Evolutionary conservation across 371 early-diverging fungal genomes (phyloP), one percentile per base, ranked within the genome.

Genomic region (Saksenaea oblongispora): DNA sequence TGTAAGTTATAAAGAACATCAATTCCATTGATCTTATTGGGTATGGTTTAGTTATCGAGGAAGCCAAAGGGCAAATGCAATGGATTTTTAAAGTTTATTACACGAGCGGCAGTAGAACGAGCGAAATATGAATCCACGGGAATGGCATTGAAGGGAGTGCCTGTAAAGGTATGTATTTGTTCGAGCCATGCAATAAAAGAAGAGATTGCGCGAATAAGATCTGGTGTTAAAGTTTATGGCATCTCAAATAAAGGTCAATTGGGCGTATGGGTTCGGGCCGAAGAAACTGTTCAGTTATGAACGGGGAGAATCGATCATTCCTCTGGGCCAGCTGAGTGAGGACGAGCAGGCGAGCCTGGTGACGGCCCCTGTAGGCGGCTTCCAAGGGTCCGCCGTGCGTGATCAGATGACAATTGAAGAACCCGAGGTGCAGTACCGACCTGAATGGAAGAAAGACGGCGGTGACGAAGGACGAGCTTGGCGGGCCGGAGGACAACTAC

Each of bases 181-280:
- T 3, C 10, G 14, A 24, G 54, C 14, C 8, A 54, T 5, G 56
- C 13, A 55, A 55, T 26, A 14, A 55, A 17, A 27, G 14, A 26
- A 55, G 18, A 15, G 55, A 55, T 26, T 26, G 55, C 18, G 14
- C 18, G 28, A 55, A 7, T 26, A 55, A 28, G 14, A 28, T 17
- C 18, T 55, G 31, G 18, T 31, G 18, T 53, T 27, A 28, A 54
- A 28, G 28, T 18, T 28, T 15, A 24, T 44, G 51, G 54, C 28
- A 31, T 44, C 36, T 58, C 28, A 58, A 26, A 26, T 11, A 35
- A 56, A 75, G 70, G 68, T 75, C 41, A 77, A 79, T 41, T 82
- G 78, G 79, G 82, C 76, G 22, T 82, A 72, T 73, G 79, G 82
- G 0, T 82, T 82, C 64, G 82, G 82, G 9, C 82, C 82, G 34